phyloP scores from a whole-genome alignment of 169 alveolate genomes.

The Cryptosporidium felis region DNA sequence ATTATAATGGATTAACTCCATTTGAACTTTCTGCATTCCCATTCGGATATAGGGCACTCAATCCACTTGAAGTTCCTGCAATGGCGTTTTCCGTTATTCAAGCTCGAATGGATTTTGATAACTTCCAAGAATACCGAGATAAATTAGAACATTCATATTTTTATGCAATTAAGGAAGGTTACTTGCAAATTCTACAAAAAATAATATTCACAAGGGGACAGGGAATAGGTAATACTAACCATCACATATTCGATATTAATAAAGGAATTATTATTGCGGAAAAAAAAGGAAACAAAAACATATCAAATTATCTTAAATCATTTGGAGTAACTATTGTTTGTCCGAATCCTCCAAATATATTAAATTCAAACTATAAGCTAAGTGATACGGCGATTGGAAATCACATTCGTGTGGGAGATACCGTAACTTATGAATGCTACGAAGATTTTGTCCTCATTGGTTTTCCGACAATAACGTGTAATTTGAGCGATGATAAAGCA shows the following conservation, averaged over 20 bases:
- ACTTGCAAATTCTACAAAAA: slow-evolving; percentile 28
- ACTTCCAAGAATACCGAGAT: neutral
- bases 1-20: slow-evolving; percentile 48
- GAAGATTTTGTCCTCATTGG: slow-evolving; percentile 35
- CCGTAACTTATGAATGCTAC: slow-evolving; percentile 63
- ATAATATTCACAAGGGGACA: neutral
- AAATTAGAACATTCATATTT: slow-evolving; percentile 2
- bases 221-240: neutral
- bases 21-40: slow-evolving; percentile 56
- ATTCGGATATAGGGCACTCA: slow-evolving; percentile 54
- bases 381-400: slow-evolving; percentile 62
- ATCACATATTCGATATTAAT: neutral
- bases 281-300: slow-evolving; percentile 11
- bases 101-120: neutral
- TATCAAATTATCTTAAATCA: slow-evolving; percentile 21
- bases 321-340: slow-evolving; percentile 54
- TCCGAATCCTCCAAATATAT: slow-evolving; percentile 51
- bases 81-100: slow-evolving; percentile 23
- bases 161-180: slow-evolving; percentile 18
- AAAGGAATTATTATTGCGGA: slow-evolving; percentile 30
- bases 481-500: slow-evolving; percentile 29
- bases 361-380: slow-evolving; percentile 30
- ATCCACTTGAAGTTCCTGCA: slow-evolving; percentile 34
- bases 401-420: slow-evolving; percentile 61
- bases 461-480: slow-evolving; percentile 44